Base-by-base conservation (phyloP, 2,329 filamentous ascomycete species). In the Ophiocordyceps robertsii region DNA sequence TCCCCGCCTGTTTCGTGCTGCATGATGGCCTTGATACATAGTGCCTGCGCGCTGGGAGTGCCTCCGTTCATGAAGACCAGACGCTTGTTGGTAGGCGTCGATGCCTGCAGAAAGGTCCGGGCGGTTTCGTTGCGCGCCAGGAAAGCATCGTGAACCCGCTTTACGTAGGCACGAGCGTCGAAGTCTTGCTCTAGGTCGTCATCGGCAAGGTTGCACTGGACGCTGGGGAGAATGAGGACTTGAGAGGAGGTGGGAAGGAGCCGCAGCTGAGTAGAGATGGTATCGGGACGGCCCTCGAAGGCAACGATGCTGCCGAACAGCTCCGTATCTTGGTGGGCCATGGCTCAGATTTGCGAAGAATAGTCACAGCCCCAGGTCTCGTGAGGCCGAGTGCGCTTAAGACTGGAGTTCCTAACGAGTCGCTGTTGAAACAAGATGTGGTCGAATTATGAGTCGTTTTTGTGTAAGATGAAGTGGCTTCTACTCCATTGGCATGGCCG, bases 41-140 rank as follows among this genome's bases (percentile, higher is more conserved):
- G 60, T 6, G 68, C 58, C 42, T 72, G 69, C 1, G 75, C 75
- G 43, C 68, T 64, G 10, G 70, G 64, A 3, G 72, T 73, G 10
- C 77, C 75, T 3, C 77, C 77, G 41, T 77, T 69, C 56, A 77
- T 61, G 48, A 82, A 78, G 8, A 78, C 76, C 5, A 81, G 55
- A 44, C 69, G 68, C 48, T 70, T 76, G 44, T 67, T 66, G 41
- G 58, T 56, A 10, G 61, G 53, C 1, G 64, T 66, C 7, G 70
- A 67, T 10, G 60, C 60, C 35, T 59, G 56, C 21, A 81, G 55
- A 50, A 81, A 82, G 2, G 61, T 53, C 29, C 62, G 57, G 8
- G 76, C 77, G 37, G 61, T 61, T 41, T 71, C 60, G 29, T 63
- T 60, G 36, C 77, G 69, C 16, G 63, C 57, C 39, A 57, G 47